A percentile compares a stretch with the other conserved stretches of the same genome.
Evolutionary conservation across 257 asterid species (phyloP).

Genomic region (Gentiana straminea): DNA sequence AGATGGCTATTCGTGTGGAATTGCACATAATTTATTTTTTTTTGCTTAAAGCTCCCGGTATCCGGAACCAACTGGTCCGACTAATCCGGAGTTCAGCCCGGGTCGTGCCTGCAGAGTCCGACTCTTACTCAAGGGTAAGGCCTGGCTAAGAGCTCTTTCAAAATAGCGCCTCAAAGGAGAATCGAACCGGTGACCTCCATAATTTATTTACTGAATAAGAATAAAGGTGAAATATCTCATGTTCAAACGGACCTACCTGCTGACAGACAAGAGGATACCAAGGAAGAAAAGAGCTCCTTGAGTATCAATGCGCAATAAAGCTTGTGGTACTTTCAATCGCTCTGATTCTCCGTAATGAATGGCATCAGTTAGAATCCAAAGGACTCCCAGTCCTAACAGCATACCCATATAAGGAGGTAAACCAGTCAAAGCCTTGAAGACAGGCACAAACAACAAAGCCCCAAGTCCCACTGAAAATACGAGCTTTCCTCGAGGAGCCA

Average conservation of each 20-base stretch:
- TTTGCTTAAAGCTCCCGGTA: no score
- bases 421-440: constrained; percentile 83
- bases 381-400: constrained; percentile 89
- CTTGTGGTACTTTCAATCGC: constrained; percentile 92
- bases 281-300: constrained; percentile 98
- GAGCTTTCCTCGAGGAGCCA: constrained; percentile 97
- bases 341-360: constrained; percentile 94
- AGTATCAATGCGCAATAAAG: constrained; percentile 92
- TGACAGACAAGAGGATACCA: constrained; percentile 93
- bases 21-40: no score
- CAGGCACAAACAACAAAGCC: constrained; percentile 77
- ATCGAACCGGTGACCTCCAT: no score
- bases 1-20: no score
- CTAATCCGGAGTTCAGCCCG: no score
- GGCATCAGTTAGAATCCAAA: constrained; percentile 94
- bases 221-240: no score
- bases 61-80: no score
- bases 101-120: no score
- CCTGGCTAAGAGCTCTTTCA: no score
- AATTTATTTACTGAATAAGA: no score
- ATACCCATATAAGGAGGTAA: constrained; percentile 97
- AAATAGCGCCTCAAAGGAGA: no score
- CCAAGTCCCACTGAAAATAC: constrained; percentile 81
- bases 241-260: constrained; percentile 45
- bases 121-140: no score